A percentile compares a stretch with the other conserved stretches of the same genome.
Conservation (phyloP, 768 basidiomycete genomes). For the Tylopilus balloui region DNA sequence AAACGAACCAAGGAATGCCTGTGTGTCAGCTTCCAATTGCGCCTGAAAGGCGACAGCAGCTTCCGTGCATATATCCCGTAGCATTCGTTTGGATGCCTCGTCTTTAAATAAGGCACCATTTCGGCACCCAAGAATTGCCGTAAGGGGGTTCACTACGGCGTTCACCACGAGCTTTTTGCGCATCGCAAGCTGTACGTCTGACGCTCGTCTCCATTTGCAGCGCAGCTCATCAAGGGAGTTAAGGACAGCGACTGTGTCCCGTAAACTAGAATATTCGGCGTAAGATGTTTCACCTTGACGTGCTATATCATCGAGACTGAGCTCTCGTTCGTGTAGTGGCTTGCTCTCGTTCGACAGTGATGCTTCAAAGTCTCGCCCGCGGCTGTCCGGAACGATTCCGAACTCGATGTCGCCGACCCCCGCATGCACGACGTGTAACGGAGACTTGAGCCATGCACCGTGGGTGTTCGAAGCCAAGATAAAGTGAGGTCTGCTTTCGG, state of each 20-base stretch:
- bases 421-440: slow-evolving; percentile 60
- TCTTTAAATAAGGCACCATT: slow-evolving; percentile 70
- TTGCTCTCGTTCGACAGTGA: slow-evolving; percentile 37
- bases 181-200: slow-evolving; percentile 62
- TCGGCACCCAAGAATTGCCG: slow-evolving; percentile 71
- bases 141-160: slow-evolving; percentile 78
- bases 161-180: slow-evolving; percentile 82
- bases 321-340: slow-evolving; percentile 36
- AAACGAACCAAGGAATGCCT: slow-evolving; percentile 23
- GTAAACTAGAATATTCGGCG: slow-evolving; percentile 54
- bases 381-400: slow-evolving; percentile 69
- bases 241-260: slow-evolving; percentile 64
- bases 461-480: slow-evolving; percentile 81
- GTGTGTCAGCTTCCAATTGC: slow-evolving; percentile 42
- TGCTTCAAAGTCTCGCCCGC: slow-evolving; percentile 59
- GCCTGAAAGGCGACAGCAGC: slow-evolving; percentile 57
- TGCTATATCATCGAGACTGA: slow-evolving; percentile 52
- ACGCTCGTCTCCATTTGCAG: slow-evolving; percentile 60
- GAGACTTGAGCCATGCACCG: slow-evolving; percentile 57
- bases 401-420: slow-evolving; percentile 72
- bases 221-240: slow-evolving; percentile 52
- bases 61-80: slow-evolving; percentile 62
- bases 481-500: slow-evolving; percentile 73
- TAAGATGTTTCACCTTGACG: slow-evolving; percentile 32
- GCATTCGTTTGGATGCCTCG: slow-evolving; percentile 40